A percentile compares a stretch with the other conserved stretches of the same genome.
phyloP scores from a whole-genome alignment of 2,329 filamentous ascomycete species.

The Myrmaecium sp. region DNA sequence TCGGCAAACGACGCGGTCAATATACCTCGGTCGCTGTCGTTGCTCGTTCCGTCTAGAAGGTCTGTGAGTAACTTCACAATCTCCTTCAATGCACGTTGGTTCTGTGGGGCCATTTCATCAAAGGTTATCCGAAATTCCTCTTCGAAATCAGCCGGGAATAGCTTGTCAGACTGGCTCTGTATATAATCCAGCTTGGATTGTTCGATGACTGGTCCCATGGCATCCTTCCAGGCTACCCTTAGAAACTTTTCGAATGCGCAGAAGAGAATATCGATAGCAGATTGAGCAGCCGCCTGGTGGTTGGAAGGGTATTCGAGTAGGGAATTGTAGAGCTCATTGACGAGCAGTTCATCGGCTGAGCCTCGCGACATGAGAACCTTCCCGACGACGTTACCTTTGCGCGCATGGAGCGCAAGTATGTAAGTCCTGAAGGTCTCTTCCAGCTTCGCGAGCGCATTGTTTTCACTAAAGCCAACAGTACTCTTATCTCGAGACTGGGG shows the following conservation, averaged over 20 bases:
- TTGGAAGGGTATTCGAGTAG: constrained; percentile 71
- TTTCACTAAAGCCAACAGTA: constrained; percentile 11
- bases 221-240: constrained; percentile 70
- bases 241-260: constrained; percentile 89
- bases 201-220: constrained; percentile 72
- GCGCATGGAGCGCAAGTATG: constrained; percentile 61
- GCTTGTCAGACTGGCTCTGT: constrained; percentile 45
- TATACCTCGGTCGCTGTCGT: constrained; percentile 78
- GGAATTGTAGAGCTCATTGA: constrained; percentile 83
- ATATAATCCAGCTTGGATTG: constrained; percentile 53
- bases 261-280: constrained; percentile 70
- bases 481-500: too few relatives aligned
- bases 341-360: constrained; percentile 55
- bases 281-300: constrained; percentile 56
- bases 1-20: constrained; percentile 81
- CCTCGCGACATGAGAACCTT: constrained; percentile 55
- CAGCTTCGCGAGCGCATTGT: constrained; percentile 42
- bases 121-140: constrained; percentile 38
- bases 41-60: constrained; percentile 73
- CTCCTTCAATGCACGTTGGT: constrained; percentile 60
- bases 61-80: constrained; percentile 77
- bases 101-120: constrained; percentile 38
- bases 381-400: constrained; percentile 75
- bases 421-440: constrained; percentile 80
- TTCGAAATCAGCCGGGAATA: constrained; percentile 54